Evolutionary conservation across 257 asterid species (phyloP).

Genomic region (Cynanchum wilfordii): DNA sequence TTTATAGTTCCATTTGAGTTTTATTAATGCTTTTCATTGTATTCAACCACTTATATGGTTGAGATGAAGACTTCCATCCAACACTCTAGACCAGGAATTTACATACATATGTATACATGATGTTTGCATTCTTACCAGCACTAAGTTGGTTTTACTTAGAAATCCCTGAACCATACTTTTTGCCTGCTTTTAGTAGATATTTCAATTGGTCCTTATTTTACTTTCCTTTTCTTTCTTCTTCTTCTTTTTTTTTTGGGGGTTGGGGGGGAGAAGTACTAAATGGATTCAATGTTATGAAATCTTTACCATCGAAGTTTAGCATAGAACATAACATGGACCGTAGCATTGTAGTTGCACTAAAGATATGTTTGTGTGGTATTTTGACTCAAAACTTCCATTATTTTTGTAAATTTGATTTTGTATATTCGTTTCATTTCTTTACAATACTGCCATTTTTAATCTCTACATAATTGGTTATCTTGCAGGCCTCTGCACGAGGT

Average conservation of each 20-base stretch:
- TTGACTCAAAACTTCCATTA: not conserved
- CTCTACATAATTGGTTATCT: constrained; percentile 8
- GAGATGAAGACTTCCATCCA: not conserved
- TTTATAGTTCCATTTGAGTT: not conserved
- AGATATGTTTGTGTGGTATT: not conserved
- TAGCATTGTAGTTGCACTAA: not conserved
- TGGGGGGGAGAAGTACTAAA: not conserved
- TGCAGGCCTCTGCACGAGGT: constrained; percentile 55
- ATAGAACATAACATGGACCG: not conserved
- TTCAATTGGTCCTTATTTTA: not conserved
- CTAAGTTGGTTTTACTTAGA: no score
- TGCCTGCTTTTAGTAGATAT: not conserved
- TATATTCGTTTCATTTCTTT: not conserved
- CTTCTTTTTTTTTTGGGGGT: not conserved
- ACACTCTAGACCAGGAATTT: not conserved
- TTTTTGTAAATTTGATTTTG: not conserved
- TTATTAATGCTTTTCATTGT: not conserved
- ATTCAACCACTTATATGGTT: not conserved
- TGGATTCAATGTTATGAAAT: not conserved
- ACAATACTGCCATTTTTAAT: not conserved
- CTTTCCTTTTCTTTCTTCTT: not conserved
- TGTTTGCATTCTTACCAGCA: not conserved
- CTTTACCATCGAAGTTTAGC: not conserved
- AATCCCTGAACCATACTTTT: not conserved
- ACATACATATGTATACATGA: not conserved